Evolutionary conservation across 2,329 filamentous ascomycete species (phyloP).

Genomic region (Claviceps monticola): DNA sequence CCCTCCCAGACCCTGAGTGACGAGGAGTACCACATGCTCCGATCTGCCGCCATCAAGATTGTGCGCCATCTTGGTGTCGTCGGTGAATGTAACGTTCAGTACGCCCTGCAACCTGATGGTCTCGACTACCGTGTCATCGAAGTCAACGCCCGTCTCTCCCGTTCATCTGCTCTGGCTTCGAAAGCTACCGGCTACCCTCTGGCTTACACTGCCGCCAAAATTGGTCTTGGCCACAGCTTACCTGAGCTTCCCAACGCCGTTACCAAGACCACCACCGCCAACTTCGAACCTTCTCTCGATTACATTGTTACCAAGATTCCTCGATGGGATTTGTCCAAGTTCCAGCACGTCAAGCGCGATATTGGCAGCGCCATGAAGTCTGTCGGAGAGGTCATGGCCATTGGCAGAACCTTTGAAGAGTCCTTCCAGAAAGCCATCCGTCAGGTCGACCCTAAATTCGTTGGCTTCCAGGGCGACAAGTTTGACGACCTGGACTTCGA

Average conservation of each 20-base stretch:
- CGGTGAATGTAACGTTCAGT: constrained; percentile 97
- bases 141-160: constrained; percentile 95
- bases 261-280: constrained; percentile 95
- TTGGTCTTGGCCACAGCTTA: constrained; percentile 86
- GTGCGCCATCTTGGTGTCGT: constrained; percentile 93
- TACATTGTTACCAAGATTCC: constrained; percentile 99
- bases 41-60: constrained; percentile 94
- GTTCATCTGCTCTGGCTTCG: constrained; percentile 90
- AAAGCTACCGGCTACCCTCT: constrained; percentile 97
- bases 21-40: constrained; percentile 99
- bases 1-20: constrained; percentile 94
- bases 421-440: constrained; percentile 98
- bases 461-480: constrained; percentile 89
- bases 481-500: constrained; percentile 88
- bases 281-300: constrained; percentile 94
- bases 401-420: constrained; percentile 95
- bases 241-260: constrained; percentile 95
- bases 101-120: constrained; percentile 89
- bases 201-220: constrained; percentile 96
- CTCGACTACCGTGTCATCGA: constrained; percentile 98
- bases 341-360: constrained; percentile 95
- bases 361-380: constrained; percentile 99
- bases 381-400: constrained; percentile 98
- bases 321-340: constrained; percentile 95
- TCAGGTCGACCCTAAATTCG: constrained; percentile 82